Conservation (phyloP, 345 rosid species). For the Brassica rapa region DNA sequence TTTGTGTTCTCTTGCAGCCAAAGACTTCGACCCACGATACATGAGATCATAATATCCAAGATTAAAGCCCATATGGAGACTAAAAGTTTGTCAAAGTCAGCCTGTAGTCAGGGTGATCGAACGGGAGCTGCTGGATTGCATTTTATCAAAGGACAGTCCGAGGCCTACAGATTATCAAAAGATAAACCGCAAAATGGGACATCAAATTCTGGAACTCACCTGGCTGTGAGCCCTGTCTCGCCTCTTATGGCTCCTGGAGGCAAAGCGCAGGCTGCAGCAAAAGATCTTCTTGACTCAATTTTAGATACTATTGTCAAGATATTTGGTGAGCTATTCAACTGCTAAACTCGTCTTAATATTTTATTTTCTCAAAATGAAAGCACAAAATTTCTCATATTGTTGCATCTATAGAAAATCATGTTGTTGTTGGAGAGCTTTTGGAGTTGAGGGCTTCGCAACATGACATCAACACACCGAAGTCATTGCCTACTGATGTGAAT, state of each 20-base stretch:
- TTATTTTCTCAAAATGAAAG: slow-evolving; percentile 12
- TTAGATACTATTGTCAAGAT: slow-evolving; percentile 76
- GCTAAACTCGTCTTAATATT: slow-evolving; percentile 13
- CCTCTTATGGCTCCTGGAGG: slow-evolving; percentile 96
- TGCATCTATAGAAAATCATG: slow-evolving; percentile 73
- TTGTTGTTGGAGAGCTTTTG: slow-evolving; percentile 90
- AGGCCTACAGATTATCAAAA: slow-evolving; percentile 63
- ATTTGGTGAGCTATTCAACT: slow-evolving; percentile 64
- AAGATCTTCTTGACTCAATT: slow-evolving; percentile 89
- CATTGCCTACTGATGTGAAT: slow-evolving; percentile 58
- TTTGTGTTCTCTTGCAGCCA: slow-evolving; percentile 64
- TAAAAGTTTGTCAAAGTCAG: slow-evolving; percentile 64
- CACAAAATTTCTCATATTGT: slow-evolving; percentile 23
- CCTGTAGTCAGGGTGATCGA: slow-evolving; percentile 52
- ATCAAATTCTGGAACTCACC: slow-evolving; percentile 59
- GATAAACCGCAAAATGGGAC: slow-evolving; percentile 83
- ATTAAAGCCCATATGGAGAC: slow-evolving; percentile 72
- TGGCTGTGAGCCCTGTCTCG: slow-evolving; percentile 95
- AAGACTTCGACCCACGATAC: slow-evolving; percentile 88
- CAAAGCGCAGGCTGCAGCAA: slow-evolving; percentile 88
- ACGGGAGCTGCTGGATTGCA: slow-evolving; percentile 49
- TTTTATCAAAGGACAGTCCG: slow-evolving; percentile 67
- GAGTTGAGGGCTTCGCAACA: slow-evolving; percentile 69
- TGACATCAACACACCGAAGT: slow-evolving; percentile 68
- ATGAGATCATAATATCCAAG: slow-evolving; percentile 87